These are phyloP conservation scores for Sporobolomyces pararoseus DNA, from an alignment of 768 basidiomycete species.

Conservation along the genomic window DNA sequence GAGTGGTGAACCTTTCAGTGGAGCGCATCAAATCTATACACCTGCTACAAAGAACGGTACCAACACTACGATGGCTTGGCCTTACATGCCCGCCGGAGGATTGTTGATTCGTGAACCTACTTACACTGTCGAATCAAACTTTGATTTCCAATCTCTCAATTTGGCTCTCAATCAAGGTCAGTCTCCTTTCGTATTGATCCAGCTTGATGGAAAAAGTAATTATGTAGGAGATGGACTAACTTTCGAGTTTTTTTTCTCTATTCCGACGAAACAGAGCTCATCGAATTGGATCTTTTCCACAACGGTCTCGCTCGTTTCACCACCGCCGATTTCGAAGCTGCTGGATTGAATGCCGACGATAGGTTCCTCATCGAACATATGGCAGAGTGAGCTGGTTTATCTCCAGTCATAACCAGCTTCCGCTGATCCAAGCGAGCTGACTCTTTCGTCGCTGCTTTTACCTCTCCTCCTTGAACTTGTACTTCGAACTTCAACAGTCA, in stretches of 20 bases:
- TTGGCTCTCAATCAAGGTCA: conserved; percentile 57
- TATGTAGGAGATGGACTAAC: not conserved
- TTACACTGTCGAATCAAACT: conserved; percentile 41
- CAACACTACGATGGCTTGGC: conserved; percentile 26
- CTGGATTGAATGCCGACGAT: conserved; percentile 58
- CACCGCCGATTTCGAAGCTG: conserved; percentile 58
- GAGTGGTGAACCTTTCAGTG: not conserved
- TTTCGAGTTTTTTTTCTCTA: no score
- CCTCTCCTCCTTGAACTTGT: no score
- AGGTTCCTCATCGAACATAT: conserved; percentile 61
- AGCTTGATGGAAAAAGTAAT: no score
- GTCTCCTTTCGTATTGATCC: not conserved
- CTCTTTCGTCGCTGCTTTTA: no score
- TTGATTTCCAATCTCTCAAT: conserved; percentile 59
- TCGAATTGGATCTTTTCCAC: conserved; percentile 58
- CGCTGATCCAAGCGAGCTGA: no score
- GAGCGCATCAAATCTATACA: not conserved
- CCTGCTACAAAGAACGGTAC: conserved; percentile 33
- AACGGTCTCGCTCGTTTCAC: conserved; percentile 59
- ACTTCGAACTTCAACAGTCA: conserved; percentile 48
- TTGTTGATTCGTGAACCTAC: conserved; percentile 13
- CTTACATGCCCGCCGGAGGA: conserved; percentile 30
- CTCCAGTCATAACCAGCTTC: no score
- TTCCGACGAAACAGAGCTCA: conserved; percentile 56
- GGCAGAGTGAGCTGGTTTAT: conserved; percentile 50